These are phyloP conservation scores for Aureobasidium pullulans DNA, from an alignment of 2,329 filamentous ascomycete species.

Conservation along the genomic window DNA sequence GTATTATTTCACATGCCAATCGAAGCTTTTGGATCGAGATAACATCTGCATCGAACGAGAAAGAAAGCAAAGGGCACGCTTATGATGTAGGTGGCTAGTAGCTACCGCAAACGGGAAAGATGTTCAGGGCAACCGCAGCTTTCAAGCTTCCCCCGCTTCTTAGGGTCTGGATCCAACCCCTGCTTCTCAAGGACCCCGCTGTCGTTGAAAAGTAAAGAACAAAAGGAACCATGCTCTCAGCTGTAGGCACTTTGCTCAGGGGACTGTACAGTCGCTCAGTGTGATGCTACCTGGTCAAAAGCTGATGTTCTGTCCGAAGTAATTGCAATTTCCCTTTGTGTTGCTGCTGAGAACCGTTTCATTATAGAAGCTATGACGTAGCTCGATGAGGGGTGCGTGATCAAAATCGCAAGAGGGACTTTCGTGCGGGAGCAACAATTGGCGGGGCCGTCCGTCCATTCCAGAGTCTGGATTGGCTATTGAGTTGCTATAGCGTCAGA, in stretches of 20 bases:
- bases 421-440: constrained; percentile 8
- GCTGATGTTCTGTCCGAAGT: background rate
- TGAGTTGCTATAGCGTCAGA: constrained; percentile 3
- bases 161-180: background rate
- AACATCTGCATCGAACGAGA: background rate
- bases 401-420: background rate
- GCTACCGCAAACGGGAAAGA: constrained; percentile 8
- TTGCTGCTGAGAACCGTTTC: background rate
- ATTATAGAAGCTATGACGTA: background rate
- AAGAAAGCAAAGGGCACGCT: background rate
- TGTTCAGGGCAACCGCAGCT: background rate
- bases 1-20: background rate
- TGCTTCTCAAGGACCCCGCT: background rate
- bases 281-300: background rate
- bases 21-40: background rate
- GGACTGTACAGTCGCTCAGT: no score
- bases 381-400: constrained; percentile 7
- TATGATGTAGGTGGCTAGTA: constrained; percentile 6
- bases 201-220: background rate
- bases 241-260: no score
- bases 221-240: no score
- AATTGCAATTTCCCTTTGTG: background rate
- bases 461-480: constrained; percentile 4
- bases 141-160: constrained; percentile 7
- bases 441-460: constrained; percentile 10